Evolutionary conservation across 2,329 filamentous ascomycete genomes (phyloP).

Genomic region (Pseudocercospora fuligena): DNA sequence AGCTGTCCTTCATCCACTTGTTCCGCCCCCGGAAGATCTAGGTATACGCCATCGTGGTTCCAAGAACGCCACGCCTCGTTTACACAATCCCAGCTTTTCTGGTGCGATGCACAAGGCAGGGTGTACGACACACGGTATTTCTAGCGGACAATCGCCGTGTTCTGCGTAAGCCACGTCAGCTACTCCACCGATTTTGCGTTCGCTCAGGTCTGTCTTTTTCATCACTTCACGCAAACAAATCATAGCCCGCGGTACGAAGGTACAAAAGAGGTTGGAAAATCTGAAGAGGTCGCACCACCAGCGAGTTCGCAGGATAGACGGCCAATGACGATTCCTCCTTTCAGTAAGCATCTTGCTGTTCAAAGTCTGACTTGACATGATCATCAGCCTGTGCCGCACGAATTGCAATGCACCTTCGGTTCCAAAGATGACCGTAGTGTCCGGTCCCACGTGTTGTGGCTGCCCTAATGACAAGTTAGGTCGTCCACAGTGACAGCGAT

Average conservation of each 20-base stretch:
- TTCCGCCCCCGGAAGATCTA: conserved; percentile 11
- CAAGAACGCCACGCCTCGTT: conserved; percentile 20
- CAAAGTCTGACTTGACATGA: not conserved
- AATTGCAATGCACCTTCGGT: conserved; percentile 8
- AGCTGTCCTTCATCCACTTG: conserved; percentile 4
- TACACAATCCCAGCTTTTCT: conserved; percentile 13
- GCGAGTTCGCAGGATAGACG: not conserved
- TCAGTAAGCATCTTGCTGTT: not conserved
- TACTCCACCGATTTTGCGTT: conserved; percentile 5
- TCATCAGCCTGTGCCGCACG: conserved; percentile 4
- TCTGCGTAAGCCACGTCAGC: conserved; percentile 14
- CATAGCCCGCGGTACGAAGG: not conserved
- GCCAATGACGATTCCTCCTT: conserved; percentile 4
- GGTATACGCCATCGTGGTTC: conserved; percentile 14
- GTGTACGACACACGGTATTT: conserved; percentile 6
- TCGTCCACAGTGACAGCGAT: conserved; percentile 12
- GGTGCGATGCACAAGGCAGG: conserved; percentile 16
- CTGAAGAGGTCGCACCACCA: not conserved
- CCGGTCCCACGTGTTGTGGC: conserved; percentile 14
- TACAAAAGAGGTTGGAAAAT: not conserved
- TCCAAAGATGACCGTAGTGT: conserved; percentile 12
- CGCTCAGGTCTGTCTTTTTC: not conserved
- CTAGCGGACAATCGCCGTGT: not conserved
- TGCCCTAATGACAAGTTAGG: conserved; percentile 6
- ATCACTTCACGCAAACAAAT: not conserved